phyloP scores from a whole-genome alignment of 176 grass and related monocot species.

The Leersia perrieri region DNA sequence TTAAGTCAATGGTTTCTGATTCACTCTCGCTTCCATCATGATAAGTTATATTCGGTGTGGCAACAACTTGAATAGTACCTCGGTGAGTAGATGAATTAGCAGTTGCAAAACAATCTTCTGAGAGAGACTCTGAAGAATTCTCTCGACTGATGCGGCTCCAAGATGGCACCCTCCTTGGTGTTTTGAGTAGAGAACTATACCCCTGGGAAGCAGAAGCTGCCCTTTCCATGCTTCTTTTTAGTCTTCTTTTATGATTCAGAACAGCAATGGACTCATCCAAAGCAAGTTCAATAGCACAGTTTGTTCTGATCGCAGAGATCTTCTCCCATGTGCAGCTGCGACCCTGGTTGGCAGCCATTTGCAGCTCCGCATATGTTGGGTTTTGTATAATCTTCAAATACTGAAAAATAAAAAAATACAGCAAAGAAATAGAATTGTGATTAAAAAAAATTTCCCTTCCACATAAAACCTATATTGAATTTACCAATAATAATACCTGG shows the following conservation, averaged over 20 bases:
- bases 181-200: slow-evolving; percentile 35
- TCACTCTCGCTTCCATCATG: slow-evolving; percentile 83
- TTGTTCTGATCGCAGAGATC: slow-evolving; percentile 87
- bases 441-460: slow-evolving; percentile 3
- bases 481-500: slow-evolving; percentile 2
- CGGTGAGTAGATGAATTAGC: slow-evolving; percentile 38
- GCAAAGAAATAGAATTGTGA: neutral
- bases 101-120: slow-evolving; percentile 53
- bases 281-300: slow-evolving; percentile 94
- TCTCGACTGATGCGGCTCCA: slow-evolving; percentile 92
- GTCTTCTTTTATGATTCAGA: slow-evolving; percentile 80
- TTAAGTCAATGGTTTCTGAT: slow-evolving; percentile 80
- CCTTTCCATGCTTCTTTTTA: slow-evolving; percentile 71
- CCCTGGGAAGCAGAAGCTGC: slow-evolving; percentile 52
- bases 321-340: slow-evolving; percentile 94
- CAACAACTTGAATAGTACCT: slow-evolving; percentile 12
- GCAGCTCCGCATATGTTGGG: slow-evolving; percentile 66
- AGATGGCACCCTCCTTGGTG: slow-evolving; percentile 79
- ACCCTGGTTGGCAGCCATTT: slow-evolving; percentile 87
- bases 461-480: neutral
- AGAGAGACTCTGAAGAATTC: slow-evolving; percentile 82
- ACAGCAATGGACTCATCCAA: slow-evolving; percentile 84
- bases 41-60: neutral
- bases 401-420: slow-evolving; percentile 25
- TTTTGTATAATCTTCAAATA: slow-evolving; percentile 98